Evolutionary conservation across 2,329 filamentous ascomycete genomes (phyloP).

Genomic region (Pyricularia sp.): DNA sequence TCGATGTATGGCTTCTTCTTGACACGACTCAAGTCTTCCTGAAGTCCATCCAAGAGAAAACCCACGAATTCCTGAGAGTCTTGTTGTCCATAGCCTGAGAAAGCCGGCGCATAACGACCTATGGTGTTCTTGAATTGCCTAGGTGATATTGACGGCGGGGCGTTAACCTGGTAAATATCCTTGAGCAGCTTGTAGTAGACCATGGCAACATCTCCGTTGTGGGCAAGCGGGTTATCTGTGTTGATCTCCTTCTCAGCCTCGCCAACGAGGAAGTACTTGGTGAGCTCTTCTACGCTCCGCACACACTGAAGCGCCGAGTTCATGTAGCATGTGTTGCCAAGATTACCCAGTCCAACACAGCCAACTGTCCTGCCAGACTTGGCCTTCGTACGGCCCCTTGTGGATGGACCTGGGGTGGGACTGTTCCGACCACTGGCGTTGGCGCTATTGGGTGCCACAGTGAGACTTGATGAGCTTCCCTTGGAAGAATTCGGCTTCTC

Average conservation of each 20-base stretch:
- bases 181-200: conserved; percentile 69
- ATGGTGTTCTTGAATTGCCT: conserved; percentile 75
- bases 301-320: conserved; percentile 95
- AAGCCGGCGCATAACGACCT: conserved; percentile 71
- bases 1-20: conserved; percentile 95
- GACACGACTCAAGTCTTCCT: conserved; percentile 91
- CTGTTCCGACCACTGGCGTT: conserved; percentile 61
- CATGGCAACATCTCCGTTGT: conserved; percentile 78
- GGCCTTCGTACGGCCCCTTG: conserved; percentile 61
- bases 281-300: conserved; percentile 85
- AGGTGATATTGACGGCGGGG: conserved; percentile 62
- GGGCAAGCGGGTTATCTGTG: conserved; percentile 71
- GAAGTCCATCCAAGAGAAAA: conserved; percentile 86
- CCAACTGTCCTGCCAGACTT: conserved; percentile 64
- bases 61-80: conserved; percentile 96
- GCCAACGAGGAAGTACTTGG: conserved; percentile 75
- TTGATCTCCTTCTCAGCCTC: conserved; percentile 78
- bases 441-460: conserved; percentile 23
- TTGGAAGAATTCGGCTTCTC: conserved; percentile 25
- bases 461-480: conserved; percentile 21
- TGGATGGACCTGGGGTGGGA: conserved; percentile 51
- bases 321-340: conserved; percentile 99
- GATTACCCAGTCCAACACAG: conserved; percentile 74
- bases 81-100: conserved; percentile 92
- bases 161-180: conserved; percentile 65